These are phyloP conservation scores for Neospermospora avenae DNA, from an alignment of 2,329 filamentous ascomycete genomes.

Conservation along the genomic window DNA sequence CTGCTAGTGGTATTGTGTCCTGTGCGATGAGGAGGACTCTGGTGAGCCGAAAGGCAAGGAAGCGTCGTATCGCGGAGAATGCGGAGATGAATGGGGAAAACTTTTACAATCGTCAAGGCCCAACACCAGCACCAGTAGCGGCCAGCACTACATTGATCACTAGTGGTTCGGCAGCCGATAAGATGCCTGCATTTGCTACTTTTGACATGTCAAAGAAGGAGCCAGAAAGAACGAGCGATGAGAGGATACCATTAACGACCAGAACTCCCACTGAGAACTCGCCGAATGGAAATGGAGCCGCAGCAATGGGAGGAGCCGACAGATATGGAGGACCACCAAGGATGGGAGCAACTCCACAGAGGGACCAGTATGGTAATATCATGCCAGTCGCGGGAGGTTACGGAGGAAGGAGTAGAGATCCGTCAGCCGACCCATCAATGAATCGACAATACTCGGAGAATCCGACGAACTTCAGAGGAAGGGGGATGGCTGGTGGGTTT, in stretches of 20 bases:
- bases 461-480: slow-evolving; percentile 29
- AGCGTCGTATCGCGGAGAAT: slow-evolving; percentile 87
- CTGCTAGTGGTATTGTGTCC: slow-evolving; percentile 77
- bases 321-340: slow-evolving; percentile 22
- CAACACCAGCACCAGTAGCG: slow-evolving; percentile 32
- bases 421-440: slow-evolving; percentile 47
- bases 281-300: slow-evolving; percentile 35
- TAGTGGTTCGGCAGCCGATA: slow-evolving; percentile 51
- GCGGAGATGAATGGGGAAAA: slow-evolving; percentile 96
- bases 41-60: slow-evolving; percentile 87
- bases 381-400: slow-evolving; percentile 32
- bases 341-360: slow-evolving; percentile 35
- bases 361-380: slow-evolving; percentile 65
- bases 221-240: slow-evolving; percentile 61
- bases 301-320: slow-evolving; percentile 20
- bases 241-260: slow-evolving; percentile 65
- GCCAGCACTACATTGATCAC: slow-evolving; percentile 56
- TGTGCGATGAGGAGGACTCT: slow-evolving; percentile 94
- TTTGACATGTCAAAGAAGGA: slow-evolving; percentile 57
- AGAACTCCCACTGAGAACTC: slow-evolving; percentile 59
- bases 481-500: slow-evolving; percentile 29
- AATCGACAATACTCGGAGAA: slow-evolving; percentile 39
- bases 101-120: slow-evolving; percentile 69
- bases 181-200: slow-evolving; percentile 55
- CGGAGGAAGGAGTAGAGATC: slow-evolving; percentile 45